phyloP scores from a whole-genome alignment of 805 yeast genomes.

The Yarrowia phangngaensis region DNA sequence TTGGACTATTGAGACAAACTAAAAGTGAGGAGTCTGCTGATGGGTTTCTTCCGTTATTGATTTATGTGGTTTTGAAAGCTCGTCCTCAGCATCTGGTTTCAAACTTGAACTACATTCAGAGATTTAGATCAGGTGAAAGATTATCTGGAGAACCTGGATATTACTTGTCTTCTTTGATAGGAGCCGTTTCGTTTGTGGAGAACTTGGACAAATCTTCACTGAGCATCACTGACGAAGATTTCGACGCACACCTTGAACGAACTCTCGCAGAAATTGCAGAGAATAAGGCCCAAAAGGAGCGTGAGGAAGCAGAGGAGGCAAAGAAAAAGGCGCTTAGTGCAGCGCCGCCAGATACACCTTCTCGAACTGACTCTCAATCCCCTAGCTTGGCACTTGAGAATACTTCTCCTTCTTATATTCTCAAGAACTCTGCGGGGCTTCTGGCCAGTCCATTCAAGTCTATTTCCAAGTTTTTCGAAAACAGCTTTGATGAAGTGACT shows the following conservation, averaged over 20 bases:
- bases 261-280: conserved; percentile 47
- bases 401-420: conserved; percentile 38
- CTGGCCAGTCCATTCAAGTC: conserved; percentile 48
- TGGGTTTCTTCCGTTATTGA: conserved; percentile 83
- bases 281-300: conserved; percentile 25
- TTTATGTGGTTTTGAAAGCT: conserved; percentile 70
- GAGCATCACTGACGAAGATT: conserved; percentile 60
- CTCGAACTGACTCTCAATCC: conserved; percentile 14
- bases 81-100: conserved; percentile 64
- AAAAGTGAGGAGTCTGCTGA: conserved; percentile 83
- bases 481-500: conserved; percentile 32
- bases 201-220: conserved; percentile 55
- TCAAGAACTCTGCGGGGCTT: conserved; percentile 47
- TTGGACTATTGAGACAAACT: conserved; percentile 71
- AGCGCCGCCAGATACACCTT: conserved; percentile 22
- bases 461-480: conserved; percentile 41
- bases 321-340: conserved; percentile 26
- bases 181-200: conserved; percentile 77
- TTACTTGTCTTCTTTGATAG: conserved; percentile 83
- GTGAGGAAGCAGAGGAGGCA: conserved; percentile 30
- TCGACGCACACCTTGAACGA: conserved; percentile 44
- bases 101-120: conserved; percentile 77
- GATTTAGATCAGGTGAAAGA: conserved; percentile 73
- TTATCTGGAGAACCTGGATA: conserved; percentile 85
- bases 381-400: conserved; percentile 16